These are phyloP conservation scores for Neurospora terricola DNA, from an alignment of 495 filamentous ascomycete genomes.

Conservation along the genomic window DNA sequence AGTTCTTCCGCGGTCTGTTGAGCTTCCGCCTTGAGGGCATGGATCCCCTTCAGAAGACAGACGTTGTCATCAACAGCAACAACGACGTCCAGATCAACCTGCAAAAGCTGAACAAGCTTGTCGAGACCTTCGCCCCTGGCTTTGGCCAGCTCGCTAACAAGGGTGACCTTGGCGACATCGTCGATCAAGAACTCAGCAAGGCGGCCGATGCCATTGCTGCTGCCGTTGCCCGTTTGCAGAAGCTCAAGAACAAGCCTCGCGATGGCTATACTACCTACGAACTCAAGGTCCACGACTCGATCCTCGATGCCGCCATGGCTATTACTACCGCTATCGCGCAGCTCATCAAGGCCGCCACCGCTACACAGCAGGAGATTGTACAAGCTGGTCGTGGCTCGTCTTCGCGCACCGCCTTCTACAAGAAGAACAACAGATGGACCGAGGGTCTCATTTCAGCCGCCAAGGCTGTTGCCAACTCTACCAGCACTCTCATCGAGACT, in stretches of 20 bases:
- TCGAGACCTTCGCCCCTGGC: constrained; percentile 81
- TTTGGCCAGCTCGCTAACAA: constrained; percentile 67
- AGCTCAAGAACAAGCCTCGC: constrained; percentile 85
- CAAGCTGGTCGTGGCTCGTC: constrained; percentile 82
- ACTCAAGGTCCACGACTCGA: constrained; percentile 85
- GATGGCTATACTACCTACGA: constrained; percentile 96
- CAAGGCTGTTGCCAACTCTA: constrained; percentile 85
- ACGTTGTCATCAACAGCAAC: constrained; percentile 93
- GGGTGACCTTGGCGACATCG: constrained; percentile 86
- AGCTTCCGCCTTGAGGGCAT: constrained; percentile 89
- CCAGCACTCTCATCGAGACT: constrained; percentile 93
- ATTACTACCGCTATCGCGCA: constrained; percentile 95
- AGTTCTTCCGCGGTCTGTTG: constrained; percentile 89
- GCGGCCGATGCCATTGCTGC: constrained; percentile 95
- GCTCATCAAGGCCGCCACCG: constrained; percentile 92
- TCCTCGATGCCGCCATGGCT: constrained; percentile 87
- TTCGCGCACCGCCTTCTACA: constrained; percentile 94
- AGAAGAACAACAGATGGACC: constrained; percentile 96
- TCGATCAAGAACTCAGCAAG: constrained; percentile 83
- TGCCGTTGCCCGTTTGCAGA: constrained; percentile 76
- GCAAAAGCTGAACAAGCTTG: constrained; percentile 82
- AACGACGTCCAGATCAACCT: constrained; percentile 87
- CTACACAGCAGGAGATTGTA: constrained; percentile 95
- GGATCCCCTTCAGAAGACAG: constrained; percentile 79
- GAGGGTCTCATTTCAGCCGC: constrained; percentile 94